Evolutionary conservation across 495 filamentous ascomycete species (phyloP).

Genomic region (Daldinia loculata): DNA sequence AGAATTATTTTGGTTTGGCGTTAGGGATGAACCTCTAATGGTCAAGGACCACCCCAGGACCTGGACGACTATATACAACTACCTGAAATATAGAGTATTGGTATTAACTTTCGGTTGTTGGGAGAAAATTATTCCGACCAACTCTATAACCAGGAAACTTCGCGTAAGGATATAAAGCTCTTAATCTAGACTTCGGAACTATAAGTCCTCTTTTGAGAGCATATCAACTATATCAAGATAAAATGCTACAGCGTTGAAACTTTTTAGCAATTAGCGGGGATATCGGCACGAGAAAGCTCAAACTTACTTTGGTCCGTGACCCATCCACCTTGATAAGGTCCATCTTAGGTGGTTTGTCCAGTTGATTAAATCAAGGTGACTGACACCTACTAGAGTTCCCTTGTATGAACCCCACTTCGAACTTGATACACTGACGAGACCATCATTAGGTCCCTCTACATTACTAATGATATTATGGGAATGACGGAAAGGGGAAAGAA

Average conservation of each 20-base stretch:
- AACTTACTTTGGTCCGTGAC: slow-evolving; percentile 73
- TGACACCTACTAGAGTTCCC: slow-evolving; percentile 87
- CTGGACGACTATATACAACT: not conserved
- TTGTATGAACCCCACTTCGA: slow-evolving; percentile 92
- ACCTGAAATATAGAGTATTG: no score
- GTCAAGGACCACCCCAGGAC: not conserved
- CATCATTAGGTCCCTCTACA: slow-evolving; percentile 87
- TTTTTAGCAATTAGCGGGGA: slow-evolving; percentile 47
- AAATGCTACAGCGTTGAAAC: slow-evolving; percentile 95
- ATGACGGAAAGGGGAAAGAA: slow-evolving; percentile 76
- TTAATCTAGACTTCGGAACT: not conserved
- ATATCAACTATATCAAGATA: slow-evolving; percentile 91
- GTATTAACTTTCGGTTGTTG: no score
- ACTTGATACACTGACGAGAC: slow-evolving; percentile 87
- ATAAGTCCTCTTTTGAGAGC: slow-evolving; percentile 77
- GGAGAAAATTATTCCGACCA: no score
- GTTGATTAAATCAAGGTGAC: slow-evolving; percentile 93
- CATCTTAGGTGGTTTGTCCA: slow-evolving; percentile 89
- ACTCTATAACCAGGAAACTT: no score
- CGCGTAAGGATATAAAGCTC: not conserved
- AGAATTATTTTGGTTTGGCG: not conserved
- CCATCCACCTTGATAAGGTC: slow-evolving; percentile 71
- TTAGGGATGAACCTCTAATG: not conserved
- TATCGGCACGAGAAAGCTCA: not conserved
- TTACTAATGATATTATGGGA: slow-evolving; percentile 75